These are phyloP conservation scores for Nothopassalora personata DNA, from an alignment of 2,329 filamentous ascomycete species.

Conservation along the genomic window DNA sequence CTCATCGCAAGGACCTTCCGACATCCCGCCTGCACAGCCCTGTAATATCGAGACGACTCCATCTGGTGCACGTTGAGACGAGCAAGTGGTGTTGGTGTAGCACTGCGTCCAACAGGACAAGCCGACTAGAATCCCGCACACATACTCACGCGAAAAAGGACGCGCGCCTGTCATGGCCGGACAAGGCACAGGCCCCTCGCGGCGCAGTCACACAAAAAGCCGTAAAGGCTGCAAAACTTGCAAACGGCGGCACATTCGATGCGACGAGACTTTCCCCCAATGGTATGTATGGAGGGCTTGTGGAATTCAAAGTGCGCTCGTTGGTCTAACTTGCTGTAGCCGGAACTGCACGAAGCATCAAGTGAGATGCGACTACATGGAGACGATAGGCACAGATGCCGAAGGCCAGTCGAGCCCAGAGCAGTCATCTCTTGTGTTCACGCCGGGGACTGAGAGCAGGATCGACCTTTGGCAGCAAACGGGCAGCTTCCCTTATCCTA, in stretches of 20 bases:
- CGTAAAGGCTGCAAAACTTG: slow-evolving; percentile 97
- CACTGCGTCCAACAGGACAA: not conserved
- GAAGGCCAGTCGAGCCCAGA: slow-evolving; percentile 50
- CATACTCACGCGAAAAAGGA: not conserved
- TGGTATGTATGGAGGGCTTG: slow-evolving; percentile 57
- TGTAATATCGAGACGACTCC: not conserved
- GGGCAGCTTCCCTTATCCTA: slow-evolving; percentile 78
- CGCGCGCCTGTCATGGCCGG: slow-evolving; percentile 64
- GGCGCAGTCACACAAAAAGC: slow-evolving; percentile 93
- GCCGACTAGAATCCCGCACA: not conserved
- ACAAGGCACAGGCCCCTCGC: slow-evolving; percentile 87
- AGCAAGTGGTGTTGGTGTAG: not conserved
- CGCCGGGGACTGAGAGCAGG: slow-evolving; percentile 73
- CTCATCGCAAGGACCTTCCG: not conserved
- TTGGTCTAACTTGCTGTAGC: slow-evolving; percentile 43
- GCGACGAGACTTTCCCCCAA: slow-evolving; percentile 96
- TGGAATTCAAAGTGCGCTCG: not conserved
- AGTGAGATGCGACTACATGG: slow-evolving; percentile 96
- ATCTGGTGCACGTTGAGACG: not conserved
- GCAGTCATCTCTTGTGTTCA: slow-evolving; percentile 69
- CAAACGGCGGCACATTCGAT: slow-evolving; percentile 95
- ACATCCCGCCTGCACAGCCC: not conserved
- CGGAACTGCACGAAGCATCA: slow-evolving; percentile 99
- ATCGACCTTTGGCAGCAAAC: slow-evolving; percentile 80
- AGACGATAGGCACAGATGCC: slow-evolving; percentile 63